These are phyloP conservation scores for Plantago lanceolata DNA, from an alignment of 305 asterid genomes.

Conservation along the genomic window DNA sequence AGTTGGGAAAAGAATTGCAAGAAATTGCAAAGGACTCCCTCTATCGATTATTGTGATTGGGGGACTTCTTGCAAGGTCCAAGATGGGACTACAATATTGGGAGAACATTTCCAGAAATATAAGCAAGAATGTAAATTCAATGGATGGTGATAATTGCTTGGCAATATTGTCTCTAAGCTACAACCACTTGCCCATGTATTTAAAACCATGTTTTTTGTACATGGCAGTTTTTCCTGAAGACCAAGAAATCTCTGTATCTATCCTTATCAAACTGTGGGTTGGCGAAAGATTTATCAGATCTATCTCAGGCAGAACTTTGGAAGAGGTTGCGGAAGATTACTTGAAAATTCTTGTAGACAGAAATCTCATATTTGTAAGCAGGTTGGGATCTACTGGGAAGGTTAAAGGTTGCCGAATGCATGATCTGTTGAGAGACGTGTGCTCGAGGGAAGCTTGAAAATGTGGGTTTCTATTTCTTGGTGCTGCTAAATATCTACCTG, in stretches of 20 bases:
- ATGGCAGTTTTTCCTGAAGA: slow-evolving; percentile 19
- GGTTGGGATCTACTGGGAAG: too few species aligned
- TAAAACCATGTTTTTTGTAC: neutral
- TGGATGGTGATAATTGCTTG: slow-evolving; percentile 11
- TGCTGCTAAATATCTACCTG: too few species aligned
- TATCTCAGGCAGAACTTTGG: neutral
- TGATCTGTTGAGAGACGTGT: slow-evolving; percentile 1
- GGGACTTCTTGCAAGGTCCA: slow-evolving; percentile 18
- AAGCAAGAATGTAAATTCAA: slow-evolving; percentile 8
- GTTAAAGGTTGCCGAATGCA: slow-evolving; percentile 6
- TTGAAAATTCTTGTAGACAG: neutral
- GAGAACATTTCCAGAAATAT: neutral
- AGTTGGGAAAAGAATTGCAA: slow-evolving; percentile 12
- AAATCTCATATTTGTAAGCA: too few species aligned
- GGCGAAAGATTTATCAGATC: slow-evolving; percentile 17
- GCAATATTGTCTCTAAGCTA: slow-evolving; percentile 13
- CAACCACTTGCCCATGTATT: neutral
- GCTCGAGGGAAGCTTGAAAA: too few species aligned
- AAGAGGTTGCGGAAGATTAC: slow-evolving; percentile 17
- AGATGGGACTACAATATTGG: neutral
- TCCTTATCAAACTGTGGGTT: slow-evolving; percentile 15
- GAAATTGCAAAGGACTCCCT: slow-evolving; percentile 18
- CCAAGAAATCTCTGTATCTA: neutral
- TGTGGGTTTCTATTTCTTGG: too few species aligned
- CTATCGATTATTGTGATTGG: slow-evolving; percentile 20